Base-by-base conservation (phyloP, 2,329 filamentous ascomycete genomes). In the Colletotrichum tropicale region DNA sequence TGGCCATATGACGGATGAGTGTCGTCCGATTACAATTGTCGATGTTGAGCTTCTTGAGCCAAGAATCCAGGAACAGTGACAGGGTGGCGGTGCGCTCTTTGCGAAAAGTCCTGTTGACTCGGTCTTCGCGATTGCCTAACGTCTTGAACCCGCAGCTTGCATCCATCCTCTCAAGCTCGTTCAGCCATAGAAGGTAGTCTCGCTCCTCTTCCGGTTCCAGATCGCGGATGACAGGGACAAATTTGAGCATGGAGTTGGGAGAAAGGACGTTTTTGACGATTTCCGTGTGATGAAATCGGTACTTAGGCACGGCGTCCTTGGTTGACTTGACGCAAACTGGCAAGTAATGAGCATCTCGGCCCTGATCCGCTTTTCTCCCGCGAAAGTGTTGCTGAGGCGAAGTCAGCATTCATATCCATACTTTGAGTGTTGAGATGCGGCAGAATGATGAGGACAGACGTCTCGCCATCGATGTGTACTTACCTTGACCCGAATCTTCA, bases 261-360 rank as follows among this genome's bases (percentile, higher is more conserved):
- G 90, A 90, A 34, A 92, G 84, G 43, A 92, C 88, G 71, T 92
- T 92, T 80, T 89, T 91, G 80, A 85, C 86, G 67, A 92, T 91
- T 79, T 91, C 89, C 48, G 92, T 88, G 74, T 92, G 89, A 78
- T 92, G 91, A 77, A 91, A 92, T 34, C 88, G 85, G 79, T 92
- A 92, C 30, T 84, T 83, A n/a, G 91, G 91, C 10, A 91, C 90
- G n/a, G 87, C 85, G 24, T 88, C 85, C 77, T 86, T 87, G 71
- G 88, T 84, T 3, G 89, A 88, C 77, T 88, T 88, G 77, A 91
- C 86, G 78, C 86, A 84, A n/a, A 85, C 79, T 6, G 89, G 85
- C 4, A 80, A 78, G 75, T 87, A 86, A 28, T 85, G 83, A 68
- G 83, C 80, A 71, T 87, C 65, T 48, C 55, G 86, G 71, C 84